Conservation (phyloP, 2,329 filamentous ascomycete genomes). For the Lachnellula hyalina region DNA sequence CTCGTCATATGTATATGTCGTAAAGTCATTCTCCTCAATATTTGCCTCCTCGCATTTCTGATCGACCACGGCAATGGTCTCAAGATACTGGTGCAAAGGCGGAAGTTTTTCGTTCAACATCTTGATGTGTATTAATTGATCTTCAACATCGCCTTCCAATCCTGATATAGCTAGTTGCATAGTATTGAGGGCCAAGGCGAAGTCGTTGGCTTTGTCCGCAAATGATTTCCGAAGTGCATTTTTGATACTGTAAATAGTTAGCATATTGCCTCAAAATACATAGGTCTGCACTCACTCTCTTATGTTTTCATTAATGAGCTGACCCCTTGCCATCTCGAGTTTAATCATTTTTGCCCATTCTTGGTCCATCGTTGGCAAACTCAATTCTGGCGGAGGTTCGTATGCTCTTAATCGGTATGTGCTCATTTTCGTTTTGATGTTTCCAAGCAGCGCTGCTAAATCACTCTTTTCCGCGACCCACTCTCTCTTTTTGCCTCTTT, state of each 20-base stretch:
- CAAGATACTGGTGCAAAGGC: conserved; percentile 85
- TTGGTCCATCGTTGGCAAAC: conserved; percentile 72
- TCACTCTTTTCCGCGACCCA: conserved; percentile 99
- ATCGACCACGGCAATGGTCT: conserved; percentile 80
- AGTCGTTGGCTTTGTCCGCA: conserved; percentile 97
- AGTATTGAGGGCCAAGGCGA: conserved; percentile 90
- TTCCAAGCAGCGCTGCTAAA: conserved; percentile 83
- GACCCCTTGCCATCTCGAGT: conserved; percentile 81
- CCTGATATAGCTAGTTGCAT: conserved; percentile 92
- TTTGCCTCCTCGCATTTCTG: conserved; percentile 91
- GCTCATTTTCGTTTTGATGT: conserved; percentile 97
- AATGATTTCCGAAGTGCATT: conserved; percentile 88
- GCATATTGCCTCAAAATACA: conserved; percentile 11
- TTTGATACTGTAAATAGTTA: conserved; percentile 65
- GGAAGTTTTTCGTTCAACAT: conserved; percentile 79
- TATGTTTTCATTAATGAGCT: conserved; percentile 96
- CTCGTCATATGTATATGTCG: conserved; percentile 98
- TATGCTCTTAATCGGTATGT: conserved; percentile 91
- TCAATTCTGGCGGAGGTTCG: conserved; percentile 78
- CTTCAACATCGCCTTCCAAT: conserved; percentile 94
- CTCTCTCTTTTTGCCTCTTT: conserved; percentile 80
- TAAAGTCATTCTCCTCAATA: conserved; percentile 99
- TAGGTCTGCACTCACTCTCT: conserved; percentile 60
- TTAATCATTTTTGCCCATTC: conserved; percentile 78
- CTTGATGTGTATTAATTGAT: conserved; percentile 83